Evolutionary conservation across 2,329 filamentous ascomycete genomes (phyloP).

Genomic region (Moelleriella libera): DNA sequence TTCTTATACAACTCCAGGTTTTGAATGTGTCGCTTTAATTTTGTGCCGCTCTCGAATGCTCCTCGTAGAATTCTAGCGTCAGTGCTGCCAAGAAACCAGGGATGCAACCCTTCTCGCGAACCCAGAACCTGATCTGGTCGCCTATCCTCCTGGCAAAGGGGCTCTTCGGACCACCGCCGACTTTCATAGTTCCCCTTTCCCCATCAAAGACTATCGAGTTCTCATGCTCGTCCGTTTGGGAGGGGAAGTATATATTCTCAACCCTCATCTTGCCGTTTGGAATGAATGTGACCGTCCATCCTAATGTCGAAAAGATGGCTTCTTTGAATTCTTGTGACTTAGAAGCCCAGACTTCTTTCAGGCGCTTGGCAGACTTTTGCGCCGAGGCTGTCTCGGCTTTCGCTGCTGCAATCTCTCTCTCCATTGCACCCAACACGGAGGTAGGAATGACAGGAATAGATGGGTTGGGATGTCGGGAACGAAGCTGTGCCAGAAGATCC

Average conservation of each 20-base stretch:
- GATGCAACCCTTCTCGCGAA: conserved; percentile 83
- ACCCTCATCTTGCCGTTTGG: conserved; percentile 95
- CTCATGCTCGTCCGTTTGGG: conserved; percentile 52
- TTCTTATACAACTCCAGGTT: too few species aligned
- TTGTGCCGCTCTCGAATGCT: conserved; percentile 20
- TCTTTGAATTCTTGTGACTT: conserved; percentile 94
- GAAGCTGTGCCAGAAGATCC: conserved; percentile 63
- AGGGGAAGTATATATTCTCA: conserved; percentile 71
- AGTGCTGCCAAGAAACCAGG: conserved; percentile 84
- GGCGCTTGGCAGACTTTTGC: conserved; percentile 70
- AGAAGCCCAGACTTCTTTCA: conserved; percentile 84
- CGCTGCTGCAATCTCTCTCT: conserved; percentile 60
- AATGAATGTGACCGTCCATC: conserved; percentile 91
- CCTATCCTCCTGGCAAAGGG: conserved; percentile 75
- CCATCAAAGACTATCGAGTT: conserved; percentile 77
- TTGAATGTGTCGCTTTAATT: background rate
- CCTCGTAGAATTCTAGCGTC: conserved; percentile 87
- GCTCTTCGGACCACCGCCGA: conserved; percentile 77
- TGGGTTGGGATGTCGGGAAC: conserved; percentile 24
- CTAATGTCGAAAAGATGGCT: conserved; percentile 79
- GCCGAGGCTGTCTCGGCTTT: conserved; percentile 55
- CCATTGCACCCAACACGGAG: conserved; percentile 60
- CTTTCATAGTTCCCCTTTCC: conserved; percentile 94
- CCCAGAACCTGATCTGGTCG: conserved; percentile 89
- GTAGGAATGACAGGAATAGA: conserved; percentile 54